Percentiles rank a stretch among this genome's conserved stretches.
Conservation (phyloP, 495 filamentous ascomycete genomes). For the Aspergillus sclerotiicarbonarius region DNA sequence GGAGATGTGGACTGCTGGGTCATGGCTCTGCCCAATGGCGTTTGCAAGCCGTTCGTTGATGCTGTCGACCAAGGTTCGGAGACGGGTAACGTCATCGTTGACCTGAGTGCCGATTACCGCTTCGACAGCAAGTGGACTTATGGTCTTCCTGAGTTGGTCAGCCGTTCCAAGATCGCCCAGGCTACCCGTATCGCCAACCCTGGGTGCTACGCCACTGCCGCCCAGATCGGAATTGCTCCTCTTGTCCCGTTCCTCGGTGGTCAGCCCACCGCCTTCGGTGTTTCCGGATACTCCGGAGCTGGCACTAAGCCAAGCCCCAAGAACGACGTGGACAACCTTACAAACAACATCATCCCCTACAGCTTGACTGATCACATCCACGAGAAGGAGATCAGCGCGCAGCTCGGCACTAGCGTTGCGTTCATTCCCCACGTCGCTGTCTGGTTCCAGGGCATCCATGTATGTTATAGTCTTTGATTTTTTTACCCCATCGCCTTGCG, state of each 20-base stretch:
- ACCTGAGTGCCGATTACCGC: constrained; percentile 93
- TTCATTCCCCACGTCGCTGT: constrained; percentile 94
- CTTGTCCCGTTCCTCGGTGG: constrained; percentile 75
- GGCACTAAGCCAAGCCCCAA: constrained; percentile 94
- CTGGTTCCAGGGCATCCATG: constrained; percentile 95
- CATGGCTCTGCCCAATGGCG: constrained; percentile 95
- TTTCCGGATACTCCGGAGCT: constrained; percentile 93
- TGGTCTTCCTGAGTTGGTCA: constrained; percentile 86
- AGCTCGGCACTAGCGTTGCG: constrained; percentile 73
- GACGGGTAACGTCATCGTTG: constrained; percentile 79
- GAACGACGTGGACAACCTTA: constrained; percentile 88
- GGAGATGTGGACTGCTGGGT: constrained; percentile 98
- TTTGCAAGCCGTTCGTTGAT: constrained; percentile 95
- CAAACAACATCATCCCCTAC: constrained; percentile 89
- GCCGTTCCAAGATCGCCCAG: constrained; percentile 71
- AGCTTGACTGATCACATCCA: constrained; percentile 94
- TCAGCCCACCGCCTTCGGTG: constrained; percentile 84
- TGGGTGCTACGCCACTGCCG: constrained; percentile 96
- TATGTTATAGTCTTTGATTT: constrained; percentile 24
- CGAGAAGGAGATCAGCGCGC: constrained; percentile 82
- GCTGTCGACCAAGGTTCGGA: constrained; percentile 74
- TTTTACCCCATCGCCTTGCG: neutral
- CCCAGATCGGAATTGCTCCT: constrained; percentile 86
- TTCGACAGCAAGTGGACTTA: constrained; percentile 93
- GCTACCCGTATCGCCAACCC: constrained; percentile 91